phyloP scores from a whole-genome alignment of 2,329 filamentous ascomycete species.

The Anisogramma anomala region DNA sequence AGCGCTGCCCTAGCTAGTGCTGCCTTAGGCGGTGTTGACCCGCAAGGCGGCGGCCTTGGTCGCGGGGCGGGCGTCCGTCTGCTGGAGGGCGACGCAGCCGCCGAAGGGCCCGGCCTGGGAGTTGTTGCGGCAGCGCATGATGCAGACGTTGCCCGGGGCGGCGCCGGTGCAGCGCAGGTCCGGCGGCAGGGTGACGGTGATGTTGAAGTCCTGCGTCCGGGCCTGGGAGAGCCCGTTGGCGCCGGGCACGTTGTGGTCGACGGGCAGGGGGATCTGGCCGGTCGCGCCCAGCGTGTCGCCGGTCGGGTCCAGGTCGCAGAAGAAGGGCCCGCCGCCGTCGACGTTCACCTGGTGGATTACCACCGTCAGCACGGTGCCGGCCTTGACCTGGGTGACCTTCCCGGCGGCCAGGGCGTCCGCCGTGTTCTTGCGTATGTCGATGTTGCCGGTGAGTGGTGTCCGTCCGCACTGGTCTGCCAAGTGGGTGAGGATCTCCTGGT shows the following conservation, averaged over 20 bases:
- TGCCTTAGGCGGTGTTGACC: conserved; percentile 29
- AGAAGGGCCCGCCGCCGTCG: conserved; percentile 38
- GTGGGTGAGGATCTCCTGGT: conserved; percentile 40
- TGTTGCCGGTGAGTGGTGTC: conserved; percentile 46
- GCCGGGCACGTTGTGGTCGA: conserved; percentile 47
- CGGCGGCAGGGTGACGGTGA: conserved; percentile 38
- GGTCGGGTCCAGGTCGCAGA: conserved; percentile 36
- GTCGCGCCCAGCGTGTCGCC: conserved; percentile 27
- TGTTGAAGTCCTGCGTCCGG: conserved; percentile 43
- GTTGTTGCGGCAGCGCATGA: conserved; percentile 47
- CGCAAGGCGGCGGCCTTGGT: conserved; percentile 35
- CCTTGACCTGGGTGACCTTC: conserved; percentile 34
- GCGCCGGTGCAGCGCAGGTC: conserved; percentile 36
- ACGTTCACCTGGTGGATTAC: conserved; percentile 39
- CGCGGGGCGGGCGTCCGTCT: conserved; percentile 32
- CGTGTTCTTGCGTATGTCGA: conserved; percentile 44
- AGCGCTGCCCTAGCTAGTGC: neutral
- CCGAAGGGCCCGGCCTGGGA: conserved; percentile 41
- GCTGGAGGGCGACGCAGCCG: conserved; percentile 47
- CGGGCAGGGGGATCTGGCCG: conserved; percentile 31
- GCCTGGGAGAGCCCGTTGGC: conserved; percentile 44
- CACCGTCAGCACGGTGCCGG: conserved; percentile 30
- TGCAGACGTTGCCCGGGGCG: conserved; percentile 47
- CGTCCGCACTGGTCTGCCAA: conserved; percentile 50
- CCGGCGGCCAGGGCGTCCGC: conserved; percentile 35